A percentile compares a stretch with the other conserved stretches of the same genome.
phyloP scores from a whole-genome alignment of 140 eudicot species.

The Stevia rebaudiana region DNA sequence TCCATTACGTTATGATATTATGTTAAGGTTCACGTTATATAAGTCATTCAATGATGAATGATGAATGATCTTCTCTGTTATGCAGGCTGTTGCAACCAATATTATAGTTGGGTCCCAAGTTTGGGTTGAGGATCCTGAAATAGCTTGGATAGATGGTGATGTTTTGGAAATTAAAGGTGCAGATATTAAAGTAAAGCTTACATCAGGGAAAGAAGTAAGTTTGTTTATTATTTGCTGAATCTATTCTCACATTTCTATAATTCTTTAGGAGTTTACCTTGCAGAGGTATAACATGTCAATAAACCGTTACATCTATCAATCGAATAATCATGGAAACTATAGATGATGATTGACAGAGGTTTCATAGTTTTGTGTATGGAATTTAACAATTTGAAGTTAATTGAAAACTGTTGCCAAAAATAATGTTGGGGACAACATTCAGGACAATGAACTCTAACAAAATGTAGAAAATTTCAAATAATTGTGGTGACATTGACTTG shows the following conservation, averaged over 20 bases:
- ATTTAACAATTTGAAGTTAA: background rate
- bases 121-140: slow-evolving; percentile 91
- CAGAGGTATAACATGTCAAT: background rate
- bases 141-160: slow-evolving; percentile 93
- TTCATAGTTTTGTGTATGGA: background rate
- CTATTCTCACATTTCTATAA: background rate
- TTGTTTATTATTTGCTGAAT: background rate
- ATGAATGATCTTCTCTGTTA: background rate
- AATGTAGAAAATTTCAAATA: too few relatives aligned
- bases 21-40: background rate
- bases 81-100: slow-evolving; percentile 55
- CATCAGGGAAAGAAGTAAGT: slow-evolving; percentile 73
- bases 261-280: background rate
- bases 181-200: slow-evolving; percentile 49
- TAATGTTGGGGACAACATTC: background rate
- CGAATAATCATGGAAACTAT: background rate
- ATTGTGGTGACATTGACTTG: too few relatives aligned
- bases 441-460: background rate
- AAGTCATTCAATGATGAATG: too few relatives aligned
- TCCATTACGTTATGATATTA: slow-evolving; percentile 4
- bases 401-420: background rate
- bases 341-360: background rate
- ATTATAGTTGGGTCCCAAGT: slow-evolving; percentile 76
- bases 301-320: background rate
- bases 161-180: slow-evolving; percentile 68